A percentile compares a stretch with the other conserved stretches of the same genome.
Evolutionary conservation across 148 eudicot species (phyloP).

Genomic region (Cornus kousa): DNA sequence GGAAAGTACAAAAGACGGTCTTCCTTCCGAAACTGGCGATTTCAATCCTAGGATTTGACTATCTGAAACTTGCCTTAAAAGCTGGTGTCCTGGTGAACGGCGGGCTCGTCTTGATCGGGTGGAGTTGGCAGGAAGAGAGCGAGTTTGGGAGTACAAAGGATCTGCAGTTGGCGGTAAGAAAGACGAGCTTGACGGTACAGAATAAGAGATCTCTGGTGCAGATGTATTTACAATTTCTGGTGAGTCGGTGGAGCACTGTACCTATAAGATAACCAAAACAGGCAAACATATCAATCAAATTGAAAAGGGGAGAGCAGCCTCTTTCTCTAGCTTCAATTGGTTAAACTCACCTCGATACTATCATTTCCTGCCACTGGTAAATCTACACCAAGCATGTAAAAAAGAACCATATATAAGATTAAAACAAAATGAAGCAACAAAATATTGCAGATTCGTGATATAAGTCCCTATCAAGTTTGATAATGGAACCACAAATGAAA

Average conservation of each 20-base stretch:
- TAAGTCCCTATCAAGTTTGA: background rate
- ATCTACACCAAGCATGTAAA: constrained; percentile 10
- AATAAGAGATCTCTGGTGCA: constrained; percentile 43
- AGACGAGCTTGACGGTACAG: constrained; percentile 55
- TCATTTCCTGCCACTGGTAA: constrained; percentile 5
- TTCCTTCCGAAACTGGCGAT: constrained; percentile 59
- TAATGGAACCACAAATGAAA: background rate
- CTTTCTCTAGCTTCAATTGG: constrained; percentile 1
- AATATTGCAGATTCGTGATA: background rate
- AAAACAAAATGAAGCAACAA: background rate
- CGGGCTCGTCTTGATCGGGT: constrained; percentile 49
- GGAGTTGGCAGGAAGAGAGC: constrained; percentile 43
- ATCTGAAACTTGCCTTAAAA: constrained; percentile 54
- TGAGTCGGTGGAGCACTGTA: constrained; percentile 39
- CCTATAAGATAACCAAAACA: constrained; percentile 27
- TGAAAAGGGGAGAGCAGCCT: background rate
- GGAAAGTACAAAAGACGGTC: constrained; percentile 32
- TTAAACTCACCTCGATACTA: constrained; percentile 2
- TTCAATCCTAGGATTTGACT: constrained; percentile 49
- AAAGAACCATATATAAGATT: background rate
- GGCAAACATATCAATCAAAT: background rate
- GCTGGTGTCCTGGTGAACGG: constrained; percentile 45
- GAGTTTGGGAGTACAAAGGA: constrained; percentile 52
- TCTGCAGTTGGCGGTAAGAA: constrained; percentile 27
- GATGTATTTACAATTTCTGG: constrained; percentile 34